Evolutionary conservation across 345 rosid genomes (phyloP), one percentile per base, ranked within the genome.

Genomic region (Durio zibethinus): DNA sequence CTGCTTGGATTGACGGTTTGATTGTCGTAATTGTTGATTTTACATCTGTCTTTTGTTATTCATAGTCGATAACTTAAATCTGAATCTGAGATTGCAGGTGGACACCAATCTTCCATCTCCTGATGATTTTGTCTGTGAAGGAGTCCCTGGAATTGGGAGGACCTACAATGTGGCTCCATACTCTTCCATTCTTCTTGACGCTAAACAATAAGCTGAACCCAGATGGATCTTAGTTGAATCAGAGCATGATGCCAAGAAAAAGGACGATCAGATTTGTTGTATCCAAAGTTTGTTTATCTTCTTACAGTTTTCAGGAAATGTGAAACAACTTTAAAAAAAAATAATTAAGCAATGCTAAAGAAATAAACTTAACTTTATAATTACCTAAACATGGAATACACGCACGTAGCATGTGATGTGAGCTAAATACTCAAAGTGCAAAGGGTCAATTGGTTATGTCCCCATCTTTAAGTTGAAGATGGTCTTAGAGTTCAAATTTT

Each of bases 51-150:
- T 29, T 35, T 3, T 59, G 15, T 52, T 12, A 18, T 31, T 29
- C 61, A 8, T 33, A 16, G 5, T 80, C 3, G 33, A 0, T 75
- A 0, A 5, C 35, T 63, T 16, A 47, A 61, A 72, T 23, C 54
- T 1, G n/a, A 35, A 61, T 48, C 36, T 5, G 21, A 29, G 61
- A 68, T 75, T 80, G 84, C 88, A 95, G 98, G 96, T 76, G 80
- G 99, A 95, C 83, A 95, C 98, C 29, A 91, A 90, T 82, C 92
- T 90, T 4, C 75, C 71, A 43, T 86, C 96, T 31, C 96, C 98
- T 0, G 61, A 84, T 35, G 98, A 95, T 79, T 82, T 93, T 60
- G 88, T 91, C 29, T 61, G 77, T 0, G 82, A 87, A 80, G 98
- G 98, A 10, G 88, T 90, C 50, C 82, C 91, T 3, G 94, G 96